Conservation (phyloP, 495 filamentous ascomycete species). For the Podospora didyma region DNA sequence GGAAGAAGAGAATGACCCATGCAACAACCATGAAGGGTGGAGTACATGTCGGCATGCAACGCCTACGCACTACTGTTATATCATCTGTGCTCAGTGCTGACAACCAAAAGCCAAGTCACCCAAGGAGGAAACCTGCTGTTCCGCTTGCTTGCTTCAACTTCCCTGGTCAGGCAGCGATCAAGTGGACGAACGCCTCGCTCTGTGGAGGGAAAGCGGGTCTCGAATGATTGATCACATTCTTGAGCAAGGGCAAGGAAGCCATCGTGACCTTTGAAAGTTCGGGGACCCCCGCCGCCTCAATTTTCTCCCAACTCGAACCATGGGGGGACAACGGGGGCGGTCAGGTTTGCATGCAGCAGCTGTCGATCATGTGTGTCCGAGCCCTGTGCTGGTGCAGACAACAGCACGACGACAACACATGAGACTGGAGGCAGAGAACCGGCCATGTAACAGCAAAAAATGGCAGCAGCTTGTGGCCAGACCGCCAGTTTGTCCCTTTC, state of each 20-base stretch:
- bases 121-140: too few relatives aligned
- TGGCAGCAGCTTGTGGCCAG: too few relatives aligned
- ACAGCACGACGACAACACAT: neutral
- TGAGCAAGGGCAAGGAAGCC: neutral
- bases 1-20: too few relatives aligned
- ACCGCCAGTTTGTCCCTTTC: too few relatives aligned
- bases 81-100: too few relatives aligned
- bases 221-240: neutral
- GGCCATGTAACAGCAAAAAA: neutral
- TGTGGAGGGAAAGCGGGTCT: neutral
- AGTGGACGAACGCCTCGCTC: slow-evolving; percentile 2
- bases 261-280: neutral
- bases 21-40: too few relatives aligned
- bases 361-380: slow-evolving; percentile 29
- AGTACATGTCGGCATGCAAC: too few relatives aligned
- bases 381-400: neutral
- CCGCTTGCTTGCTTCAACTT: neutral
- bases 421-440: neutral
- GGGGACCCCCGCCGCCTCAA: neutral
- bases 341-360: slow-evolving; percentile 19
- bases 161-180: neutral
- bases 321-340: neutral
- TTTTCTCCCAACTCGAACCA: neutral
- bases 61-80: too few relatives aligned
- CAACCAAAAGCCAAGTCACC: too few relatives aligned